Base-by-base conservation (phyloP, 345 rosid species). In the Mercurialis annua region DNA sequence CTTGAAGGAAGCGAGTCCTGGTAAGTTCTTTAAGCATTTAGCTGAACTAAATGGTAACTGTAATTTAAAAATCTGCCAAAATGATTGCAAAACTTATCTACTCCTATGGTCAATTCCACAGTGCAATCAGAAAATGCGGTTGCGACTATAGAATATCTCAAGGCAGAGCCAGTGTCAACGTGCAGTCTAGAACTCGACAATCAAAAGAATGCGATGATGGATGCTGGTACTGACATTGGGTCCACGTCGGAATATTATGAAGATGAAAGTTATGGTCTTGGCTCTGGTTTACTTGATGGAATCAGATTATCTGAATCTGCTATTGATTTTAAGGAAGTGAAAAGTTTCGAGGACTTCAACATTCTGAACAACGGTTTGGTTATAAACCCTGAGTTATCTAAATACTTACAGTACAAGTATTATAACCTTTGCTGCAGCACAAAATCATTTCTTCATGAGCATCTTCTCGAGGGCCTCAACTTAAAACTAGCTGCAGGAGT, bases 381-480 rank as follows among this genome's bases (percentile, higher is more conserved):
- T 31, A 71, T 83, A 20, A 73, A 71, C 68, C 47, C 73, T 1
- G 71, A 71, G 64, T 70, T 83, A 56, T 42, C 77, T 44, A 70
- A 72, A 64, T 59, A 78, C 75, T 49, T 75, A 12, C 69, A 44
- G 31, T 33, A 27, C 53, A 83, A 81, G 70, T 81, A 84, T 56
- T 79, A 70, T 44, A 77, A 81, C n/a, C 82, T 81, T 65, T 84
- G 87, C 60, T 17, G 76, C 46, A 73, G 77, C 34, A 80, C 77
- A 66, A 79, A 69, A 2, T 44, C 76, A 14, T 77, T 61, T 65
- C 81, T 84, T 55, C 87, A 79, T n/a, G 76, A 70, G 18, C 24
- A 69, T 16, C 72, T 83, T 24, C 49, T 78, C 0, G 74, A 63
- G 31, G 77, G 82, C 29, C 80, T 83, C 24, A 76, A 76, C 55